A percentile compares a stretch with the other conserved stretches of the same genome.
Conservation (phyloP, 2,329 filamentous ascomycete species). For the Fusarium tanahbumbuense region DNA sequence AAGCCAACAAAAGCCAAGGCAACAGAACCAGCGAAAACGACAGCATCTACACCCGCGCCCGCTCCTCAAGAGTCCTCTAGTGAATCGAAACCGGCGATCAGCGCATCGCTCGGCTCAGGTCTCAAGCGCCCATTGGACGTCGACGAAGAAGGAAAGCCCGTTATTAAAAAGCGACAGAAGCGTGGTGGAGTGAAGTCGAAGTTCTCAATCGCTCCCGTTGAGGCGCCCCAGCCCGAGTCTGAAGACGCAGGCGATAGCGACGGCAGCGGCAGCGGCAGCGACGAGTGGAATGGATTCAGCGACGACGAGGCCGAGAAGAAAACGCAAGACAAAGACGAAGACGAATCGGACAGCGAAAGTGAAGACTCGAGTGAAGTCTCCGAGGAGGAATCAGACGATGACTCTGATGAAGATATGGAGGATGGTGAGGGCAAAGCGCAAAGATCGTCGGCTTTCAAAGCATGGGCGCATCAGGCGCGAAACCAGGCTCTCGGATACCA, state of each 20-base stretch:
- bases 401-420: conserved; percentile 48
- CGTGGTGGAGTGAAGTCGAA: conserved; percentile 71
- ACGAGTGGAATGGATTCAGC: conserved; percentile 74
- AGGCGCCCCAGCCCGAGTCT: conserved; percentile 50
- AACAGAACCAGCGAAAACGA: neutral
- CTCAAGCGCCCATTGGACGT: conserved; percentile 87
- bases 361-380: conserved; percentile 44
- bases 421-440: conserved; percentile 50
- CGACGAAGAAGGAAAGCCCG: conserved; percentile 80
- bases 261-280: conserved; percentile 47
- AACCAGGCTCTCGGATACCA: conserved; percentile 82
- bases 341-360: conserved; percentile 40
- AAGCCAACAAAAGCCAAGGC: conserved; percentile 1
- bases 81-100: conserved; percentile 8
- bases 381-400: conserved; percentile 50
- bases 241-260: conserved; percentile 23
- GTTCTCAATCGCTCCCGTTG: conserved; percentile 57
- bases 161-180: conserved; percentile 85
- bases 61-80: conserved; percentile 6
- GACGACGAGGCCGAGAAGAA: conserved; percentile 54
- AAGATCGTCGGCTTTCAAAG: conserved; percentile 80
- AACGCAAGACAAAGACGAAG: conserved; percentile 44
- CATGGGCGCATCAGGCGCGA: conserved; percentile 88
- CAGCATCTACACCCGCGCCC: neutral
- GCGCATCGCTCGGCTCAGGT: conserved; percentile 72